Percentiles rank a stretch among this genome's conserved stretches.
These are phyloP conservation scores for Olyra latifolia DNA, from an alignment of 176 grass and related monocot genomes.

Conservation along the genomic window DNA sequence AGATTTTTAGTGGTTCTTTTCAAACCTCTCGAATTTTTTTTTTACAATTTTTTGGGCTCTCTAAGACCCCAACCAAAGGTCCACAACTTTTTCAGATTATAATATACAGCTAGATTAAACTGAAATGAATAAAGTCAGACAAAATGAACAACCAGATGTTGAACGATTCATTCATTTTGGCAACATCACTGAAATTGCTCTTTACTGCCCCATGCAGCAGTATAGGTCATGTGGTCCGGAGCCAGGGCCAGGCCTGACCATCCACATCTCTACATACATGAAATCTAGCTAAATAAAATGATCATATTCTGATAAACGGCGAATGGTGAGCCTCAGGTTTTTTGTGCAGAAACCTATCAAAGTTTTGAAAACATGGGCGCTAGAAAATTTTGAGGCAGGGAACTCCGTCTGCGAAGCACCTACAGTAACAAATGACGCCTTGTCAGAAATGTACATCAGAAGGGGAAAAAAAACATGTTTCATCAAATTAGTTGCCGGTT, in stretches of 20 bases:
- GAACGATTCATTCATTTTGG: background rate
- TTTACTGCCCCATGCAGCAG: background rate
- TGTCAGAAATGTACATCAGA: background rate
- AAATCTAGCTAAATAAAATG: constrained; percentile 29
- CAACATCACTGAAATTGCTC: constrained; percentile 17
- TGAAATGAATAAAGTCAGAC: no score
- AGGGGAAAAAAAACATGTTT: background rate
- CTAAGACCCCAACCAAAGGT: no score
- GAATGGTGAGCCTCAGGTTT: background rate
- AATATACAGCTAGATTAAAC: no score
- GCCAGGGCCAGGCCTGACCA: no score
- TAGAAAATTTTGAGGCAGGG: background rate
- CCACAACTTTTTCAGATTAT: no score
- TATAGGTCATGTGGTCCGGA: no score
- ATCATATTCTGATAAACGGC: background rate
- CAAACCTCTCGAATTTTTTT: no score
- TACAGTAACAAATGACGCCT: constrained; percentile 13
- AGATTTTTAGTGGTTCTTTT: no score
- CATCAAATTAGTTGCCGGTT: background rate
- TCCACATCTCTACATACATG: background rate
- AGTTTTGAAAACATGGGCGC: constrained; percentile 31
- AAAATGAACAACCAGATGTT: background rate
- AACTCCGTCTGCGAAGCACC: constrained; percentile 12
- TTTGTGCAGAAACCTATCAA: constrained; percentile 9
- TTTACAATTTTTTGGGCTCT: no score